Conservation (phyloP, 768 basidiomycete genomes). For the Rhodosporidiobolus sp. region DNA sequence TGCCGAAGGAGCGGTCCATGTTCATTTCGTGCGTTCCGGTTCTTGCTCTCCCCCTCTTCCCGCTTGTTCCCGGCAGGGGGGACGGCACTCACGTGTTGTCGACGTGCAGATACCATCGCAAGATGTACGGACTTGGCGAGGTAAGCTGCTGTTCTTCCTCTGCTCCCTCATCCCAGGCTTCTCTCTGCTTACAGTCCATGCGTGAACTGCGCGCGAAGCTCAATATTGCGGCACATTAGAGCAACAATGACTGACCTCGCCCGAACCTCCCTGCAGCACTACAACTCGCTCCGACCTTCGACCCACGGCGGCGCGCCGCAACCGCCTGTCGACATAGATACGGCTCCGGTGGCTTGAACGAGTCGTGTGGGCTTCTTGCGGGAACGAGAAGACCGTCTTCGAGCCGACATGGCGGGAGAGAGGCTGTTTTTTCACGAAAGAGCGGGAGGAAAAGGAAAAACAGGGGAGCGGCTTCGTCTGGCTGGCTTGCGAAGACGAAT, state of each 20-base stretch:
- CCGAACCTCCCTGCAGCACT: no score
- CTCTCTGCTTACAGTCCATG: no score
- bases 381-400: no score
- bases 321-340: neutral
- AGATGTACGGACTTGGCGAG: constrained; percentile 93
- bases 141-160: constrained; percentile 1
- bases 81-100: constrained; percentile 46
- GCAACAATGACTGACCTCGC: no score
- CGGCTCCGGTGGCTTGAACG: neutral
- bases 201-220: no score
- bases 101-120: constrained; percentile 84
- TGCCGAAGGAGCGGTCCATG: constrained; percentile 54
- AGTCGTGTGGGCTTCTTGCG: no score
- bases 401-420: no score
- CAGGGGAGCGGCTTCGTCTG: no score
- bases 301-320: constrained; percentile 27
- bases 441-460: no score
- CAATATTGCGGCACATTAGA: no score
- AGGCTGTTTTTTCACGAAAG: no score
- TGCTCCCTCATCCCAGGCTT: neutral
- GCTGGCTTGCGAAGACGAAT: no score
- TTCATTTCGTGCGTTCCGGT: constrained; percentile 45
- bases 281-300: constrained; percentile 72
- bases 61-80: constrained; percentile 47
- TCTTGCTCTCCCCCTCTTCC: neutral